Conservation (phyloP, 805 yeast genomes). For the Blastobotrys attinorum region DNA sequence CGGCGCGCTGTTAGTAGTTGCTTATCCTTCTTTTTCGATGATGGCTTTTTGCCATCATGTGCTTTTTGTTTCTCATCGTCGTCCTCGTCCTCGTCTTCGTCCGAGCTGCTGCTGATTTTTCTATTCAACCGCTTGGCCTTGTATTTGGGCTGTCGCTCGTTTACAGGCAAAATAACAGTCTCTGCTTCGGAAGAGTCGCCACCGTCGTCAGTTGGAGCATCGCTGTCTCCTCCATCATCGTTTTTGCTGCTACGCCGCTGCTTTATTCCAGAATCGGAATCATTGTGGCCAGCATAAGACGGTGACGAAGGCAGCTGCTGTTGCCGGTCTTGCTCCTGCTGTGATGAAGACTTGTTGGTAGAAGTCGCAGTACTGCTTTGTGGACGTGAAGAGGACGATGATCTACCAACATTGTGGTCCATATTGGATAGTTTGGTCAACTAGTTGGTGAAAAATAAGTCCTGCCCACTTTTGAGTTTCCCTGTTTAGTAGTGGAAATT, state of each 20-base stretch:
- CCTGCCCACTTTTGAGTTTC: too few species aligned
- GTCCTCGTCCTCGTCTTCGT: constrained; percentile 9
- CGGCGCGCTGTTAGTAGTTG: background rate
- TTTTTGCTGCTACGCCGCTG: background rate
- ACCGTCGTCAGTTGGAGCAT: constrained; percentile 8
- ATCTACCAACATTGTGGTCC: too few species aligned
- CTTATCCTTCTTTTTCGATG: background rate
- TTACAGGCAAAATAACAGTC: constrained; percentile 25
- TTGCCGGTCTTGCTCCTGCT: background rate
- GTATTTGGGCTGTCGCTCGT: constrained; percentile 7
- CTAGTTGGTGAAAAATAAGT: too few species aligned
- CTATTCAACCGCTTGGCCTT: constrained; percentile 16
- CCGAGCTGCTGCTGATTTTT: constrained; percentile 10
- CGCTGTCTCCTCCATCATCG: constrained; percentile 1
- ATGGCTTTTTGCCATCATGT: background rate
- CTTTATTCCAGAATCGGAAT: too few species aligned
- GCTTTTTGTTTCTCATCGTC: constrained; percentile 5
- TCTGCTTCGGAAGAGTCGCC: constrained; percentile 26
- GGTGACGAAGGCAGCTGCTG: background rate
- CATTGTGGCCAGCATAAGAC: too few species aligned
- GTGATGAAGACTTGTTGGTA: too few species aligned
- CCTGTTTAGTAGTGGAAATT: too few species aligned
- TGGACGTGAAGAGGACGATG: too few species aligned
- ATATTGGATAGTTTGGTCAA: too few species aligned
- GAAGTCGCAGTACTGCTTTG: too few species aligned